Evolutionary conservation across 495 filamentous ascomycete genomes (phyloP), one percentile per base, ranked within the genome.

Genomic region (Penicillium pancosmium): DNA sequence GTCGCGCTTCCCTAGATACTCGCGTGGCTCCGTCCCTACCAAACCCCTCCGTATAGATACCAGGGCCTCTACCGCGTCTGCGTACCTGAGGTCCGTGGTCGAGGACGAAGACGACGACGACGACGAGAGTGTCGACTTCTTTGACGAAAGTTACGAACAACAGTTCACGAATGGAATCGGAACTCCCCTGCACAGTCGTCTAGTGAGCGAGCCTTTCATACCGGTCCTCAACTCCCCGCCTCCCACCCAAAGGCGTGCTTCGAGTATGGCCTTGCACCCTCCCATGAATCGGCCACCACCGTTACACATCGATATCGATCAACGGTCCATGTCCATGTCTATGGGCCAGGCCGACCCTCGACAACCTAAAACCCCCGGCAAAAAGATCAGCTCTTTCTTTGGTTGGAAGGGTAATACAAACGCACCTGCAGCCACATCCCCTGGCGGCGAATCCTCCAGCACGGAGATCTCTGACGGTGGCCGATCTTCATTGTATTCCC

Each of bases 371-470:
- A 86, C 86, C 8, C 85, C 86, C 13, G 82, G 78, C 19, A 78
- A 80, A 43, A 86, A 84, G 55, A 81, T 89, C 55, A 86, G 85
- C 21, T 86, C 83, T 15, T 86, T 91, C 70, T 90, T 91, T 60
- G 83, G 87, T 56, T 89, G 86, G 86, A 85, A 85, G 54, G 80
- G 74, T 2, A 61, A 60, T 23, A 74, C 46, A 23, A 27, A 12
- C 19, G 46, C 9, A 5, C 19, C 46, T 9, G 23, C 46, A 27
- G 47, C 63, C 5, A 78, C 82, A 5, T 83, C 86, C 23, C 80
- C 83, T 36, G 84, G 83, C 21, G 80, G 74, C 15, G 85, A 84
- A 56, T 84, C 83, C 1, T 83, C 86, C 15, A 85, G 84, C 47
- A 88, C 86, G 13, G 84, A 85, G 21, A 80, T 87, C 57, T 88